Base-by-base conservation (phyloP, 164 flowering plant genomes). In the Tetrastigma voinierianum region DNA sequence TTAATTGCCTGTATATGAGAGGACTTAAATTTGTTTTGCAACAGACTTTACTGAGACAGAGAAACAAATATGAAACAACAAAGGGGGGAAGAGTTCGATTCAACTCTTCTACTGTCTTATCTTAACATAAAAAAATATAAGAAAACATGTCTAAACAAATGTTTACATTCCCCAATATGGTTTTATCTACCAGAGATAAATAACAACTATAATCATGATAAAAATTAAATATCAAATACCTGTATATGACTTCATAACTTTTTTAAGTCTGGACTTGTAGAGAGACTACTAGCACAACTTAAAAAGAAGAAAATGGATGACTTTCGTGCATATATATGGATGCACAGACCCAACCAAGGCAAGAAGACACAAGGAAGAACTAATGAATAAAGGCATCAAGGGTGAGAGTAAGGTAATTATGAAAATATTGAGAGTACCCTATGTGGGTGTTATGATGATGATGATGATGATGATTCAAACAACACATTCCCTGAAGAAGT, bases 321-420 rank as follows among this genome's bases (percentile, higher is more conserved):
- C n/a, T n/a, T n/a, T n/a, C n/a, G n/a, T n/a, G n/a, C n/a, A n/a
- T n/a, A n/a, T n/a, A n/a, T n/a, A n/a, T n/a, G n/a, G n/a, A n/a
- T n/a, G n/a, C n/a, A n/a, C n/a, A 19, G 61, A 47, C 20, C 10
- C 16, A 32, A 32, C 40, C n/a, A n/a, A n/a, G n/a, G n/a, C n/a
- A n/a, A n/a, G n/a, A n/a, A 32, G 40, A 25, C 40, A 32, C 5
- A 32, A n/a, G n/a, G n/a, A n/a, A n/a, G n/a, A n/a, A 32, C 40
- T 32, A 32, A 75, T 68, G 70, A 77, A 77, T 51, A 69, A 53
- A 77, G 70, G 62, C 64, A 40, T 10, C 18, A 17, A 49, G 19
- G 24, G 14, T 52, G 47, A 59, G 15, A 20, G 40, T 32, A 32
- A 32, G 40, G 40, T 32, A 32, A 7, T n/a, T 32, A 45, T 18